Evolutionary conservation across 2,329 filamentous ascomycete genomes (phyloP).

Genomic region (Diaporthe humulicola): DNA sequence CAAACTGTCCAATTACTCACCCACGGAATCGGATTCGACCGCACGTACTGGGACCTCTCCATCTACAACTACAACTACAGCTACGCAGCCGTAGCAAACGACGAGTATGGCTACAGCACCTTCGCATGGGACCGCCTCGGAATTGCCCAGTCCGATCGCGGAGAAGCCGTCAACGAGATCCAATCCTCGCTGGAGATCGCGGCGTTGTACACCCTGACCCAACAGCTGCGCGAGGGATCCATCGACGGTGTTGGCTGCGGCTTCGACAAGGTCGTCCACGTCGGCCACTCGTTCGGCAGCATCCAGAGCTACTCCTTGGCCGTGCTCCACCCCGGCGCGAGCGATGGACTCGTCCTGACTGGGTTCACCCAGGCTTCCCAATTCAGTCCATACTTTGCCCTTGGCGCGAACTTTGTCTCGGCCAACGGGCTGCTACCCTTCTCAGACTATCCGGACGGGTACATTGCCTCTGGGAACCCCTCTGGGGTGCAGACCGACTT

Average conservation of each 20-base stretch:
- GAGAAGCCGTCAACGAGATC: constrained; percentile 37
- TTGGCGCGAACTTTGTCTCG: constrained; percentile 61
- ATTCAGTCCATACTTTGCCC: constrained; percentile 58
- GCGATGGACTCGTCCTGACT: constrained; percentile 71
- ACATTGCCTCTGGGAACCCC: constrained; percentile 61
- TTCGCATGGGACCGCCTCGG: constrained; percentile 38
- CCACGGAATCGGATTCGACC: constrained; percentile 68
- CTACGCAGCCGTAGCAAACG: constrained; percentile 25
- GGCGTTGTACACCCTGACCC: constrained; percentile 31
- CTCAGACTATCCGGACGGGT: constrained; percentile 60
- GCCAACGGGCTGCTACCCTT: constrained; percentile 52
- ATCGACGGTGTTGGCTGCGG: constrained; percentile 1
- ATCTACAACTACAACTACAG: constrained; percentile 36
- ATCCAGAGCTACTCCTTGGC: constrained; percentile 69
- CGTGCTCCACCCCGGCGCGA: constrained; percentile 63
- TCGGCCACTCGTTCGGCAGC: constrained; percentile 76
- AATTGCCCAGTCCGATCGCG: constrained; percentile 31
- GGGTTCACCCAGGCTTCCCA: constrained; percentile 66
- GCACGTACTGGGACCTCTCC: constrained; percentile 50
- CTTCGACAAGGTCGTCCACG: constrained; percentile 65
- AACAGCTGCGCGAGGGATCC: constrained; percentile 29
- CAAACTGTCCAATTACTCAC: constrained; percentile 61
- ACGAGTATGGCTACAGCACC: constrained; percentile 36
- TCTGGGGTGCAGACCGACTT: constrained; percentile 66
- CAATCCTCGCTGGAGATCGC: constrained; percentile 36